Base-by-base conservation (phyloP, 495 filamentous ascomycete species). In the Lindgomyces ingoldianus region DNA sequence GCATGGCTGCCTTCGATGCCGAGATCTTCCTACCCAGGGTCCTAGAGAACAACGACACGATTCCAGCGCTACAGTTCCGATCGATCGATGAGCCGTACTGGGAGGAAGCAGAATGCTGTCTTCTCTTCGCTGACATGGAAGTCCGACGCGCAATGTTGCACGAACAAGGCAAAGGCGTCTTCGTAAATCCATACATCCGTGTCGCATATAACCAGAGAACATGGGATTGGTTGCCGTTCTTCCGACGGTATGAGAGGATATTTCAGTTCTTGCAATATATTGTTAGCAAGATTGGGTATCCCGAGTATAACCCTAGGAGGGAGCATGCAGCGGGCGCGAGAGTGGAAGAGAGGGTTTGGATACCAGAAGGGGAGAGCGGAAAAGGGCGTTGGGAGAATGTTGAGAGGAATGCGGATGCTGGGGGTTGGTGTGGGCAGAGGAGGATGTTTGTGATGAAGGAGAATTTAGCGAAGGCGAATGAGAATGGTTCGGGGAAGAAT, bases 61-160 rank as follows among this genome's bases (percentile, higher is more conserved):
- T 39, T 39, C 55, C 44, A 39, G 25, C 30, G 10, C 24, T 22
- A 27, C 12, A 25, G 18, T 92, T 93, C 72, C 81, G 89, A n/a
- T 78, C 82, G 25, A 82, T 86, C 19, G 72, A 77, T 0, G 87
- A 89, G 57, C 72, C 81, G 9, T 90, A 83, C 71, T 90, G 87
- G 85, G 89, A 92, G 62, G 83, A 84, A 2, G 89, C 86, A 6
- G 90, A 93, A 72, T 91, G 89, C 75, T 93, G 90, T 67, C 78
- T 76, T 33, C 70, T 74, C 30, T 50, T 72, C 45, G 72, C 70
- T 12, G 70, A 70, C 30, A 56, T 74, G 33, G 33, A 39, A 39
- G 33, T 39, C 33, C 33, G 33, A 6, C 33, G 33, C 33, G 33
- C 33, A 6, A 39, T 39, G 33, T 14, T 39, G 6, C 33, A 39